These are phyloP conservation scores for Heterococcus sp. DNA, from an alignment of 108 stramenopile genomes.

Conservation along the genomic window DNA sequence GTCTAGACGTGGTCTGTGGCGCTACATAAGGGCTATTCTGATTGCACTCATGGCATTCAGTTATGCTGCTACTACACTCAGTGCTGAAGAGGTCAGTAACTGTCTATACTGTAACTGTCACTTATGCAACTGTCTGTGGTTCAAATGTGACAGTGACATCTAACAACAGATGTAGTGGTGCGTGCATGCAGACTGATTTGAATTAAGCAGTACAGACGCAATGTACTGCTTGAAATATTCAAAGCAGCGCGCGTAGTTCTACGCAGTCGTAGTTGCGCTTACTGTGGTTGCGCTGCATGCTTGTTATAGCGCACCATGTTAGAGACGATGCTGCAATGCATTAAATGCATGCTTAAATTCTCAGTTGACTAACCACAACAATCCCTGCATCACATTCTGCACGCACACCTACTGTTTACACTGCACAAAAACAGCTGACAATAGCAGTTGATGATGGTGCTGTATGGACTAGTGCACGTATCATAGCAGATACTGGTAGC, in stretches of 20 bases:
- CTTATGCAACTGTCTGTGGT: neutral
- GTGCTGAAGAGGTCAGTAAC: conserved; percentile 15
- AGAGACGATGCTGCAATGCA: neutral
- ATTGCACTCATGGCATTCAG: conserved; percentile 47
- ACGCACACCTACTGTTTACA: conserved; percentile 11
- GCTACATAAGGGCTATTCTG: conserved; percentile 36
- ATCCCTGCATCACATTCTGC: neutral
- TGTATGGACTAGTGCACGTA: conserved; percentile 42
- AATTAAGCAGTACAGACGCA: no score
- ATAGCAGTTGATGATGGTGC: conserved; percentile 42
- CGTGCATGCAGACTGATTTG: neutral
- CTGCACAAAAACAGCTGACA: conserved; percentile 9
- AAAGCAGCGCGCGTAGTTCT: neutral
- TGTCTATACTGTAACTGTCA: neutral
- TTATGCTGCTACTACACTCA: conserved; percentile 27
- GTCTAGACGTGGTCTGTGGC: conserved; percentile 45
- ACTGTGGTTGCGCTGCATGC: neutral
- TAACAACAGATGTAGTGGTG: neutral
- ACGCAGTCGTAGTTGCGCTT: neutral
- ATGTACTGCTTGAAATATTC: no score
- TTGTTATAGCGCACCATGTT: neutral
- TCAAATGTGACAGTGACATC: neutral
- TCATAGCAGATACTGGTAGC: conserved; percentile 20
- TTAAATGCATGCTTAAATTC: neutral
- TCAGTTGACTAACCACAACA: neutral